Conservation (phyloP, 495 filamentous ascomycete genomes). For the Cercophora newfieldiana region DNA sequence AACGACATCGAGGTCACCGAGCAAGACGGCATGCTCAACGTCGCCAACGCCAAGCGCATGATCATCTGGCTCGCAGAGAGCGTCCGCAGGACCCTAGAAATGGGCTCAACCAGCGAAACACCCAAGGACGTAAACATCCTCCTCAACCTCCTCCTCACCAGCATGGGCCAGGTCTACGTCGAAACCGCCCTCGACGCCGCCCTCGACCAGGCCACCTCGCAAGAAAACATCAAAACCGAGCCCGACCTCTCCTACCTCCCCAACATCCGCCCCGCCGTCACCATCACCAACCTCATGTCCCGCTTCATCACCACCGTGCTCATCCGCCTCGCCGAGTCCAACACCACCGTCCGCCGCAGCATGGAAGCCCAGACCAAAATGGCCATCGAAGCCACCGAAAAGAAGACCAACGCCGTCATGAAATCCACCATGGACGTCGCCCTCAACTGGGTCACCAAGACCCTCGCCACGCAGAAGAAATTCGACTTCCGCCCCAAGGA, state of each 20-base stretch:
- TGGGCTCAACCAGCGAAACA: slow-evolving; percentile 81
- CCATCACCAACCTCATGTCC: slow-evolving; percentile 88
- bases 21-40: slow-evolving; percentile 77
- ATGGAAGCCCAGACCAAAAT: slow-evolving; percentile 83
- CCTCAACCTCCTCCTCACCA: slow-evolving; percentile 77
- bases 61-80: slow-evolving; percentile 96
- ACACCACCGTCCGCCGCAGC: slow-evolving; percentile 82
- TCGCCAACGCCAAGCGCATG: slow-evolving; percentile 92
- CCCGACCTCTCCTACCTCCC: slow-evolving; percentile 86
- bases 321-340: slow-evolving; percentile 82
- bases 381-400: slow-evolving; percentile 76
- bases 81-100: slow-evolving; percentile 87
- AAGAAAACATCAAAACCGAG: slow-evolving; percentile 76
- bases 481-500: slow-evolving; percentile 91
- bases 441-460: slow-evolving; percentile 71
- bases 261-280: slow-evolving; percentile 75
- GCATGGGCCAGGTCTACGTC: slow-evolving; percentile 92
- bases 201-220: slow-evolving; percentile 68
- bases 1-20: slow-evolving; percentile 87
- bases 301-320: slow-evolving; percentile 87
- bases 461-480: slow-evolving; percentile 81
- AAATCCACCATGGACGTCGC: slow-evolving; percentile 83
- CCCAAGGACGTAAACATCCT: slow-evolving; percentile 92
- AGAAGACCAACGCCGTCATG: slow-evolving; percentile 83
- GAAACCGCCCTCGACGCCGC: slow-evolving; percentile 92